Evolutionary conservation across 352 stramenopile genomes (phyloP), one percentile per base, ranked within the genome.

Genomic region (Phytopythium helicoides): DNA sequence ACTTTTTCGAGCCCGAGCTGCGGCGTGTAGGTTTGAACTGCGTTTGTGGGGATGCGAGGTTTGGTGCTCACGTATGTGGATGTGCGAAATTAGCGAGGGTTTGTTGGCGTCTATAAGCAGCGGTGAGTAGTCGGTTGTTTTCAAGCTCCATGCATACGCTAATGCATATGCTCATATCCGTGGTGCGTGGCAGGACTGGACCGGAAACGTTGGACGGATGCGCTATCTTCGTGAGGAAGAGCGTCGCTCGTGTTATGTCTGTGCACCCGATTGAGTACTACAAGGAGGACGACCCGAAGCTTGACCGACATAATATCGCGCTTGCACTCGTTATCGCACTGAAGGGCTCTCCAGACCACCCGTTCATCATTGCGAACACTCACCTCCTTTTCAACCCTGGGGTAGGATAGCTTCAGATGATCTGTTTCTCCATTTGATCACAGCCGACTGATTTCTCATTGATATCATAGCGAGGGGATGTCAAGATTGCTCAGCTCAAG

Each of bases 361-460:
- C 62, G 11, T 81, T 87, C 26, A 34, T 87, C 5, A 56, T 87
- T 15, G 72, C 76, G n/a, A 87, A 74, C 38, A 89, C 79, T 12
- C 79, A 89, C 48, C 53, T 89, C 42, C 62, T 89, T 14, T 89
- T 89, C 58, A 89, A 89, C 33, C 79, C 79, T 2, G 71, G 73
- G 40, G 79, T 89, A 40, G 18, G 65, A 61, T 52, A 10, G 28
- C 5, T 33, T 5, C 28, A 10, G 28, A 9, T 33, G 28, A 5
- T 33, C 9, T 33, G 5, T 10, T 33, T 33, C n/a, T 5, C 28
- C 28, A 33, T 10, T 33, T 9, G 9, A 10, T 33, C 28, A 10
- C 28, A 33, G 28, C 28, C 18, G 40, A 19, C 6, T 7, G 14
- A 5, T n/a, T 34, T 1, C 15, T 19, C 34, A 16, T 18, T 46